Conservation (phyloP, 345 rosid genomes). For the Sonneratia caseolaris region DNA sequence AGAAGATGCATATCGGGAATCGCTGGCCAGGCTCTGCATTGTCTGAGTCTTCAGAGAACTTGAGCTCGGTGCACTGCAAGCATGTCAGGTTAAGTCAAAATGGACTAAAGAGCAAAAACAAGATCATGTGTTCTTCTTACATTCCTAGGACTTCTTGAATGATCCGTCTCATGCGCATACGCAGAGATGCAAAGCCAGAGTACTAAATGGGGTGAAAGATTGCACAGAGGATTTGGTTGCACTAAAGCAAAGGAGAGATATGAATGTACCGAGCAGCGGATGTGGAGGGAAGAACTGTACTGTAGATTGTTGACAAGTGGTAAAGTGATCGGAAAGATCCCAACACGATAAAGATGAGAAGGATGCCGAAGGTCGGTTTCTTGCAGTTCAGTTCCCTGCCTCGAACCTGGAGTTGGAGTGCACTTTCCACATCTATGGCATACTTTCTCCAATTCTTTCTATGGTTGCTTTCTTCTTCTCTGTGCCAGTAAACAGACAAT, state of each 20-base stretch:
- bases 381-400: constrained; percentile 48
- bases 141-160: no score
- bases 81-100: neutral
- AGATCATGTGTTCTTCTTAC: no score
- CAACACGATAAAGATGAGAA: constrained; percentile 38
- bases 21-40: constrained; percentile 21
- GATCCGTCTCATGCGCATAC: neutral
- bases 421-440: constrained; percentile 54
- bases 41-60: constrained; percentile 38
- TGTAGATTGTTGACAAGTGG: constrained; percentile 44
- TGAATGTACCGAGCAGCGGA: constrained; percentile 25
- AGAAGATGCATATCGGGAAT: constrained; percentile 48
- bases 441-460: constrained; percentile 41
- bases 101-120: neutral
- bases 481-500: constrained; percentile 6
- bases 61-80: constrained; percentile 16
- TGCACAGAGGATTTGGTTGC: no score
- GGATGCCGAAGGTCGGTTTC: constrained; percentile 33
- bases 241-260: neutral
- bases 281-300: constrained; percentile 33
- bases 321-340: constrained; percentile 49
- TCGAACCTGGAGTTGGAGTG: constrained; percentile 37
- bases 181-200: no score
- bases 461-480: constrained; percentile 37
- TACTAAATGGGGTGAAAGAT: no score